These are phyloP conservation scores for Ascochyta koolunga DNA, from an alignment of 2,329 filamentous ascomycete species.

Conservation along the genomic window DNA sequence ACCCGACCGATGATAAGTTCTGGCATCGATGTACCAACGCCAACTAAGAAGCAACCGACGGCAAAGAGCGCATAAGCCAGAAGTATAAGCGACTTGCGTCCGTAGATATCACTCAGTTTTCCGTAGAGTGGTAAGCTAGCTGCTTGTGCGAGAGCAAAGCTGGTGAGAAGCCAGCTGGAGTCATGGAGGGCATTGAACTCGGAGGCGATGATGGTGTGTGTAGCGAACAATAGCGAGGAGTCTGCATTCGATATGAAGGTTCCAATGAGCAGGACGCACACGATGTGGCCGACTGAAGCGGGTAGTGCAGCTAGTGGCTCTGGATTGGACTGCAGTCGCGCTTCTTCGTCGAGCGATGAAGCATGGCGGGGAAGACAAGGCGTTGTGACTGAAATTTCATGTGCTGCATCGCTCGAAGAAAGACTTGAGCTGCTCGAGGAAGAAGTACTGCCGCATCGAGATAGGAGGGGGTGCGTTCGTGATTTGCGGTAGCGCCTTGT, in stretches of 20 bases:
- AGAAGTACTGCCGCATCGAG: background rate
- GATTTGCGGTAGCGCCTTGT: background rate
- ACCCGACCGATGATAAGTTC: slow-evolving; percentile 57
- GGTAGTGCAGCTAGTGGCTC: background rate
- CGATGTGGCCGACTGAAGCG: slow-evolving; percentile 19
- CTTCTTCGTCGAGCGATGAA: slow-evolving; percentile 18
- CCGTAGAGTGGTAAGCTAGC: slow-evolving; percentile 50
- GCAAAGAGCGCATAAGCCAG: slow-evolving; percentile 51
- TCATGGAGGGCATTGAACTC: slow-evolving; percentile 52
- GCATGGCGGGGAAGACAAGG: background rate
- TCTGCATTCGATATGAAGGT: slow-evolving; percentile 71
- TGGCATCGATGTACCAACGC: slow-evolving; percentile 19
- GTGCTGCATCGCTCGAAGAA: slow-evolving; percentile 6
- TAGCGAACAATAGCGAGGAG: slow-evolving; percentile 68
- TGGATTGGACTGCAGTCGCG: slow-evolving; percentile 6
- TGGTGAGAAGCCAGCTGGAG: slow-evolving; percentile 53
- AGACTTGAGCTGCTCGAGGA: slow-evolving; percentile 4
- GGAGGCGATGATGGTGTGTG: slow-evolving; percentile 61
- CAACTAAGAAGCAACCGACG: slow-evolving; percentile 34
- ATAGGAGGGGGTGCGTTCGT: slow-evolving; percentile 18
- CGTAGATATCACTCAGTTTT: slow-evolving; percentile 54
- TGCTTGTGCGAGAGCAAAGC: slow-evolving; percentile 53
- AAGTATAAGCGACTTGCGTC: slow-evolving; percentile 50
- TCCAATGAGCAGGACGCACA: slow-evolving; percentile 27
- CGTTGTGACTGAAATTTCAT: background rate